Base-by-base conservation (phyloP, 805 yeast species). In the Suhomyces sp. region DNA sequence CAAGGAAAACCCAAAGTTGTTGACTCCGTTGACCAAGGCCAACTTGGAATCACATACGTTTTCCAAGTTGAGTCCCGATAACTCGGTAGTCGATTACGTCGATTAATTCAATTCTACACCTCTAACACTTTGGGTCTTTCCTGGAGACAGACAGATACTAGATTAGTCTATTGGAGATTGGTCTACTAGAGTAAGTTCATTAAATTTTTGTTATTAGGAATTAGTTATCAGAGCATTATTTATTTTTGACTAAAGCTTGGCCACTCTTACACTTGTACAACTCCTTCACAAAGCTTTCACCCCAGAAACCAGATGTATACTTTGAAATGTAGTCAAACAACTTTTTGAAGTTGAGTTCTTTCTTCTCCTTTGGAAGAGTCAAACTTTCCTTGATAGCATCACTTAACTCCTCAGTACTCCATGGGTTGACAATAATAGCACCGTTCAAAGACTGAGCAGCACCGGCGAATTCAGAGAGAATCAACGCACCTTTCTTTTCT, bases 371-470 rank as follows among this genome's bases (percentile, higher is more conserved):
- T 2, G 94, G 88, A 68, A 93, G 74, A 0, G 97, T 90, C 63
- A 94, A 78, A 15, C 96, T 86, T 66, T 91, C 97, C 64, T 86
- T 79, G 51, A 93, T 87, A 3, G 97, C 87, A 44, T 83, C 88
- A 17, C 96, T 85, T 66, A 93, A 71, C 60, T 94, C 99, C 60
- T 94, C 99, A 22, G 92, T 93, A 67, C 93, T 94, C 99, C 99
- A 94, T 3, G 99, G 99, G 65, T 94, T 94, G 19, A 94, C 96
- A 54, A 94, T 84, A 12, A 93, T 68, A 1, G 97, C 91, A 23
- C 99, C 99, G 65, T 94, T 93, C 57, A 94, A 76, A 1, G 96
- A 88, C 72, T 94, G 99, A 0, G 99, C 98, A n/a, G 99, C 99
- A 47, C 99, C 99, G 0, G 99, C 94, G 73, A 94, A 94, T 72